phyloP scores from a whole-genome alignment of 1,284 basidiomycete species.

The Flammula alnicola region DNA sequence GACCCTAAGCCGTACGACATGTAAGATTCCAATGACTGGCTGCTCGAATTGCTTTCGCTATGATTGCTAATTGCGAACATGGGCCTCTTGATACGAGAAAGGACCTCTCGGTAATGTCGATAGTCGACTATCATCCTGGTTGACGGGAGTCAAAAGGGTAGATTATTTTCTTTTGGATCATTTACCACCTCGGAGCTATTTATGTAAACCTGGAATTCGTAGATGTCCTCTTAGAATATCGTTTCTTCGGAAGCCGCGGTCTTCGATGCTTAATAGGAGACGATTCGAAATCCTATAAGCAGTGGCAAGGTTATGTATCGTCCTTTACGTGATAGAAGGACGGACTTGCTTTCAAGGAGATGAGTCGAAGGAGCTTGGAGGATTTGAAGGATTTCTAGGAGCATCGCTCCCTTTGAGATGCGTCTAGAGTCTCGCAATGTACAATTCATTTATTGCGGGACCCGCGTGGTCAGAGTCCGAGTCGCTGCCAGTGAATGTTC shows the following conservation, averaged over 20 bases:
- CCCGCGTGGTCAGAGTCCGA: too few relatives aligned
- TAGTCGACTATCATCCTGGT: constrained; percentile 22
- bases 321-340: constrained; percentile 2
- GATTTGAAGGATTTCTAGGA: too few relatives aligned
- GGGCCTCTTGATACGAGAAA: constrained; percentile 29
- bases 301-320: not conserved
- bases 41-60: constrained; percentile 11
- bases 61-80: constrained; percentile 19
- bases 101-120: constrained; percentile 24
- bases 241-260: not conserved
- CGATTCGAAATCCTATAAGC: not conserved
- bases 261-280: too few relatives aligned
- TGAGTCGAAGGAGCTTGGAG: too few relatives aligned
- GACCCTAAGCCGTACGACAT: constrained; percentile 36
- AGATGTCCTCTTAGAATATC: too few relatives aligned
- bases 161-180: not conserved
- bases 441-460: too few relatives aligned
- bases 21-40: constrained; percentile 27
- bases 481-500: too few relatives aligned
- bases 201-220: too few relatives aligned
- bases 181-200: too few relatives aligned
- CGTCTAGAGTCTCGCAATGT: too few relatives aligned
- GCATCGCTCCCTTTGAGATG: too few relatives aligned
- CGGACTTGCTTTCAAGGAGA: too few relatives aligned
- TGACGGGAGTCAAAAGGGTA: not conserved